Base-by-base conservation (phyloP, 352 stramenopile genomes). In the Phytophthora pini region DNA sequence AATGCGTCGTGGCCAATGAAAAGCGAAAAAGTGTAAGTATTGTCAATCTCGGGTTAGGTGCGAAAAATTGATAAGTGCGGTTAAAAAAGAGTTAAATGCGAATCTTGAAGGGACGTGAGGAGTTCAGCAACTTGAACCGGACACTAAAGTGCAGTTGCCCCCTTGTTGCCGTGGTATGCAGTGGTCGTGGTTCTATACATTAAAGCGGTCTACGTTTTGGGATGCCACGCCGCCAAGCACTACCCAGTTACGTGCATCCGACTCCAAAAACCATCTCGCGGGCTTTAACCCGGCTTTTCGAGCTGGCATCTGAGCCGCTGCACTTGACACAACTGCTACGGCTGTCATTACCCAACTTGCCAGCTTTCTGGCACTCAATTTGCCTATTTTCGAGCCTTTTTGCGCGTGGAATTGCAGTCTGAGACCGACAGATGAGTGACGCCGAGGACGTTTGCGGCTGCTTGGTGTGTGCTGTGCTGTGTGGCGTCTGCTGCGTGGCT, bases 401-500 rank as follows among this genome's bases (percentile, higher is more conserved):
- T 27, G 17, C 7, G 5, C 36, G 8, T 15, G 1, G 13, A 24
- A n/a, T 48, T 12, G 26, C 51, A 26, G 41, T 50, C 26, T 27
- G 27, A 67, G 29, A 46, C 26, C 4, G 24, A 56, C 40, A 32
- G 1, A 94, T 94, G 86, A 92, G 83, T 72, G 83, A 92, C 39
- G 70, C 78, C 5, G 86, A 92, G 69, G 83, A 94, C 53, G 63
- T 90, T 45, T 94, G 84, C 70, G 83, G 86, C 1, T 92, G 86
- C 40, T 68, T 94, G 17, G 79, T 72, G n/a, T 94, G 86, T 43
- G 74, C 79, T 0, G 82, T 79, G 34, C 78, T 94, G 32, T 94
- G 86, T 13, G 83, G 83, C 17, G 81, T 94, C 1, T 92, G 86
- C 63, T 92, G 79, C 48, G 86, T 92, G 3, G 86, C 84, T 5